phyloP scores from a whole-genome alignment of 352 stramenopile genomes.

The Pythium dissimile region DNA sequence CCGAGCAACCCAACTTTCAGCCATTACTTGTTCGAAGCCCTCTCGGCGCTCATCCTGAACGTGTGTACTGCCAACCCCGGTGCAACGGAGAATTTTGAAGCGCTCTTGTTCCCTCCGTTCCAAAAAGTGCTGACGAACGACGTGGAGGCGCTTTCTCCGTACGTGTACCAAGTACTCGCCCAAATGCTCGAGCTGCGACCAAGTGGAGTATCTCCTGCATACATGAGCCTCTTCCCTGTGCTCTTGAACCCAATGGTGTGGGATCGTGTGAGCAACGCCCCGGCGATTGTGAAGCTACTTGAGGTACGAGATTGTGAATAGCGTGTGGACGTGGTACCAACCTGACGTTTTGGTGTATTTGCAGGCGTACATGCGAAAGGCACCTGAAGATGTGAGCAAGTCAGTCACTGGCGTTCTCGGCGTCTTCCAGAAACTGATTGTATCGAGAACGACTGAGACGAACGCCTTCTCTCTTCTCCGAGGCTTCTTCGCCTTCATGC shows the following conservation, averaged over 20 bases:
- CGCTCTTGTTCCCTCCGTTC: slow-evolving; percentile 96
- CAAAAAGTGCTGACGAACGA: slow-evolving; percentile 97
- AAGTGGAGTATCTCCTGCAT: slow-evolving; percentile 86
- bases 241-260: slow-evolving; percentile 94
- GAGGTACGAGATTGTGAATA: no score
- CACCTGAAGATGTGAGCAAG: slow-evolving; percentile 83
- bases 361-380: slow-evolving; percentile 94
- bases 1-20: slow-evolving; percentile 98
- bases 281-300: slow-evolving; percentile 96
- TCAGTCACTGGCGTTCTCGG: slow-evolving; percentile 89
- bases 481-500: slow-evolving; percentile 88
- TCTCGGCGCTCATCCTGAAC: slow-evolving; percentile 94
- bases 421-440: slow-evolving; percentile 98
- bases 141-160: slow-evolving; percentile 92
- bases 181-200: slow-evolving; percentile 96
- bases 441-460: slow-evolving; percentile 89
- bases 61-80: slow-evolving; percentile 86
- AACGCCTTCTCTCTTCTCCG: slow-evolving; percentile 93
- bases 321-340: not conserved
- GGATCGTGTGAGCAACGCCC: slow-evolving; percentile 96
- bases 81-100: slow-evolving; percentile 90
- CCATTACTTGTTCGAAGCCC: slow-evolving; percentile 99
- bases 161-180: slow-evolving; percentile 99
- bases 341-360: not conserved
- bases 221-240: slow-evolving; percentile 94